Conservation (phyloP, 2,329 filamentous ascomycete species). For the Xylariaceae sp. region DNA sequence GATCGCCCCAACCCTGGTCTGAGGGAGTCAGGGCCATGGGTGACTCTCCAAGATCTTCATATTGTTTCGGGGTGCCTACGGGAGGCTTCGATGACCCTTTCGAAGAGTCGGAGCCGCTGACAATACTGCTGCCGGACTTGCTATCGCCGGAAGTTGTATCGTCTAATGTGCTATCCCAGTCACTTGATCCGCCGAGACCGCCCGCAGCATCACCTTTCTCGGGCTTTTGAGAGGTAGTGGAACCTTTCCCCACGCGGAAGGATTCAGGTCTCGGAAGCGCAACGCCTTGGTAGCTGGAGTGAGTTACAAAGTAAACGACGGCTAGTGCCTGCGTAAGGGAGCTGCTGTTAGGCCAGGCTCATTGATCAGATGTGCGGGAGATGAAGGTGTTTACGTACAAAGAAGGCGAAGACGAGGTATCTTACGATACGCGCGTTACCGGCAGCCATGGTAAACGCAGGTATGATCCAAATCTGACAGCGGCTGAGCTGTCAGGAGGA, state of each 20-base stretch:
- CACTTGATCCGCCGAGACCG: constrained; percentile 24
- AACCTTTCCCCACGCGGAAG: constrained; percentile 21
- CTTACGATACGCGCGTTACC: constrained; percentile 70
- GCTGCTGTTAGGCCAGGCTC: constrained; percentile 19
- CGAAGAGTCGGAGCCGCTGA: constrained; percentile 20
- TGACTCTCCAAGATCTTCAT: constrained; percentile 36
- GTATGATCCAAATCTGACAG: not conserved
- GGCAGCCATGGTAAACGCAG: constrained; percentile 49
- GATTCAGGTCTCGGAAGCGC: constrained; percentile 40
- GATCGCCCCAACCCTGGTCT: constrained; percentile 49
- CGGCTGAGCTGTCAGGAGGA: not conserved
- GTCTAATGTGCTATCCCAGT: constrained; percentile 18
- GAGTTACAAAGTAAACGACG: constrained; percentile 78
- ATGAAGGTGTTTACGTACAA: constrained; percentile 55
- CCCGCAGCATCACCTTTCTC: constrained; percentile 17
- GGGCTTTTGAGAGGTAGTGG: constrained; percentile 30
- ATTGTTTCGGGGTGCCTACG: constrained; percentile 24
- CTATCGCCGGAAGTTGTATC: constrained; percentile 6
- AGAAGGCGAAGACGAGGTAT: constrained; percentile 76
- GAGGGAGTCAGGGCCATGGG: constrained; percentile 50
- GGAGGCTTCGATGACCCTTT: constrained; percentile 23
- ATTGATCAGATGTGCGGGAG: constrained; percentile 4
- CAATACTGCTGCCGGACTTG: constrained; percentile 12
- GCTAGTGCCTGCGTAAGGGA: constrained; percentile 49
- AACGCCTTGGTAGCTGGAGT: constrained; percentile 44